Percentiles rank a stretch among this genome's conserved stretches.
These are phyloP conservation scores for Cerrena zonata DNA, from an alignment of 1,284 basidiomycete genomes.

Conservation along the genomic window DNA sequence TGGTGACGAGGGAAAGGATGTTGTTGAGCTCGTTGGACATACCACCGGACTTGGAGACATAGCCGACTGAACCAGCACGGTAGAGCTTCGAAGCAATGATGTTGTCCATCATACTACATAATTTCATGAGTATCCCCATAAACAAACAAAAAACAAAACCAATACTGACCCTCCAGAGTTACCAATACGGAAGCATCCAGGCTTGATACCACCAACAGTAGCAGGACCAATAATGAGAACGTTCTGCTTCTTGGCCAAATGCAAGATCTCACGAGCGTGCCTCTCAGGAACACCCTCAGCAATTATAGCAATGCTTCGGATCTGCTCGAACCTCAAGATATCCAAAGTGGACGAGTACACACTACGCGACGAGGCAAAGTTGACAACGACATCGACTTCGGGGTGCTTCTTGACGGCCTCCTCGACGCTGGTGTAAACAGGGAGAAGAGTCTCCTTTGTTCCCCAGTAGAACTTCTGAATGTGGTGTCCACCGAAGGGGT, in stretches of 20 bases:
- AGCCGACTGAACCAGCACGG: constrained; percentile 94
- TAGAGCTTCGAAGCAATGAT: constrained; percentile 98
- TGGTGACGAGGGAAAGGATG: constrained; percentile 94
- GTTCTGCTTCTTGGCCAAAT: constrained; percentile 79
- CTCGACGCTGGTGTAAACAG: constrained; percentile 90
- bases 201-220: constrained; percentile 99
- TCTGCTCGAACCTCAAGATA: constrained; percentile 66
- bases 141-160: constrained; percentile 2
- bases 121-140: constrained; percentile 10
- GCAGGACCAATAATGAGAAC: constrained; percentile 97
- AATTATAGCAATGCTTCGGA: constrained; percentile 88
- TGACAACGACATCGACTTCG: constrained; percentile 96
- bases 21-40: constrained; percentile 99
- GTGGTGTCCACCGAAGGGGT: constrained; percentile 99
- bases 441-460: constrained; percentile 95
- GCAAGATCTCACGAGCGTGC: constrained; percentile 93
- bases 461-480: constrained; percentile 99
- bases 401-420: constrained; percentile 94
- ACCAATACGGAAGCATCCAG: constrained; percentile 98
- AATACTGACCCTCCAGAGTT: constrained; percentile 86
- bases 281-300: constrained; percentile 98
- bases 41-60: constrained; percentile 98
- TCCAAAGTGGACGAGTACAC: constrained; percentile 95
- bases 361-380: constrained; percentile 93
- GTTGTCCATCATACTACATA: constrained; percentile 95